A percentile compares a stretch with the other conserved stretches of the same genome.
These are phyloP conservation scores for Sanghuangporus sanghuang DNA, from an alignment of 1,284 basidiomycete species.

Conservation along the genomic window DNA sequence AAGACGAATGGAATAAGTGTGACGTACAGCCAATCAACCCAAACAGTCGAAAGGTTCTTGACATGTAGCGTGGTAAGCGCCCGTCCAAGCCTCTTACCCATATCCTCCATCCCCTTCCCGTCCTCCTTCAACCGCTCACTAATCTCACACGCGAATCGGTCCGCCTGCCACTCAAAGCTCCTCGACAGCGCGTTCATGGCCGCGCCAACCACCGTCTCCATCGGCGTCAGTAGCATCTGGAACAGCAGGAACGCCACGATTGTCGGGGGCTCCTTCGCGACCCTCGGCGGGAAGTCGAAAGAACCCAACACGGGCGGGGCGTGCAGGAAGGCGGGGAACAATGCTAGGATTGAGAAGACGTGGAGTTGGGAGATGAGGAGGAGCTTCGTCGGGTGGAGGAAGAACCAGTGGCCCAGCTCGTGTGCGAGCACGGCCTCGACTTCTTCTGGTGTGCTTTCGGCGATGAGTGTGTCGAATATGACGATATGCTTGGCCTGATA, in stretches of 20 bases:
- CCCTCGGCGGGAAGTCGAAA: constrained; percentile 77
- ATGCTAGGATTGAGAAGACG: constrained; percentile 78
- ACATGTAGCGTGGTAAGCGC: constrained; percentile 83
- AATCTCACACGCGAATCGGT: constrained; percentile 73
- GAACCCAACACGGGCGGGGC: constrained; percentile 79
- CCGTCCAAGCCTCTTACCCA: constrained; percentile 74
- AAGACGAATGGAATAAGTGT: constrained; percentile 4
- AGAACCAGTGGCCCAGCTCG: constrained; percentile 95
- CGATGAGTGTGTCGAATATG: constrained; percentile 94
- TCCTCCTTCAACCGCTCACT: constrained; percentile 31
- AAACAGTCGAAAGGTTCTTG: constrained; percentile 87
- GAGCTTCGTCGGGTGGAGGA: constrained; percentile 85
- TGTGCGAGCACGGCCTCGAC: constrained; percentile 89
- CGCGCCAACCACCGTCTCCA: constrained; percentile 76
- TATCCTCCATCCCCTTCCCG: constrained; percentile 50
- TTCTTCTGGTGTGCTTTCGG: constrained; percentile 82
- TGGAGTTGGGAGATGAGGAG: constrained; percentile 84
- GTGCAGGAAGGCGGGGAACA: constrained; percentile 90
- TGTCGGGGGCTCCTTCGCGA: constrained; percentile 70
- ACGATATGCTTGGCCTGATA: constrained; percentile 85
- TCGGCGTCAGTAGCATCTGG: constrained; percentile 81
- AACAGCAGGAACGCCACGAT: constrained; percentile 88
- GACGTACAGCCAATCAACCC: constrained; percentile 84
- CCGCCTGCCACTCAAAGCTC: constrained; percentile 87
- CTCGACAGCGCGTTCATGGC: constrained; percentile 78